Base-by-base conservation (phyloP, 2,329 filamentous ascomycete species). In the Davidsoniella australis region DNA sequence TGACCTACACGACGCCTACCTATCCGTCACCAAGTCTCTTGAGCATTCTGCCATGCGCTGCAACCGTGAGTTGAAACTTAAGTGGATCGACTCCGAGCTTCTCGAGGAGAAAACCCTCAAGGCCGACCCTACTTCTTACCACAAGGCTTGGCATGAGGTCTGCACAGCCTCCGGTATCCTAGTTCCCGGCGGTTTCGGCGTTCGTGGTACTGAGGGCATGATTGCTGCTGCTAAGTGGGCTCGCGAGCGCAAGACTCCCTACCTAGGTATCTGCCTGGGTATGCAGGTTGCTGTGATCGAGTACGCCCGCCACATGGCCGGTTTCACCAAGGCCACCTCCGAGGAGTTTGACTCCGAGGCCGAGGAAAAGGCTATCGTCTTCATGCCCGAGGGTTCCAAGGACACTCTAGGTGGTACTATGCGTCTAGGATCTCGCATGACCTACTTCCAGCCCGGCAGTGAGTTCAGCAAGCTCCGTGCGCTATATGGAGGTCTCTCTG, bases 251-350 rank as follows among this genome's bases (percentile, higher is more conserved):
- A 80, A 82, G 54, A 76, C 76, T 3, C 87, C 87, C 1, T 95
- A 82, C 66, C 72, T 96, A 1, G 91, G 91, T 52, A 82, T 96
- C 55, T 95, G 89, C 62, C 70, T 95, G 18, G 87, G 87, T 51
- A 86, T 94, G 80, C 91, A 96, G 63, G 75, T 94, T 43, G 87
- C 89, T 17, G 86, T 94, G 43, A 82, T 95, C 56, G 88, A 96
- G 64, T 85, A 78, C 57, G 86, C 87, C 1, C 78, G 87, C 40
- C 79, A 85, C 56, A 68, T 89, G 1, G 83, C 78, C 64, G 75
- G 75, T 24, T 71, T 87, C 54, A 58, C 67, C 33, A 61, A 67
- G 8, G 75, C 74, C 24, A 70, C 67, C 3, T 74, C 70, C 7
- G 75, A 77, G 56, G 76, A 80, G 58, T 68, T 78, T 29, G 57